A percentile compares a stretch with the other conserved stretches of the same genome.
phyloP scores from a whole-genome alignment of 176 grass and related monocot genomes.

The Cenchrus americanus region DNA sequence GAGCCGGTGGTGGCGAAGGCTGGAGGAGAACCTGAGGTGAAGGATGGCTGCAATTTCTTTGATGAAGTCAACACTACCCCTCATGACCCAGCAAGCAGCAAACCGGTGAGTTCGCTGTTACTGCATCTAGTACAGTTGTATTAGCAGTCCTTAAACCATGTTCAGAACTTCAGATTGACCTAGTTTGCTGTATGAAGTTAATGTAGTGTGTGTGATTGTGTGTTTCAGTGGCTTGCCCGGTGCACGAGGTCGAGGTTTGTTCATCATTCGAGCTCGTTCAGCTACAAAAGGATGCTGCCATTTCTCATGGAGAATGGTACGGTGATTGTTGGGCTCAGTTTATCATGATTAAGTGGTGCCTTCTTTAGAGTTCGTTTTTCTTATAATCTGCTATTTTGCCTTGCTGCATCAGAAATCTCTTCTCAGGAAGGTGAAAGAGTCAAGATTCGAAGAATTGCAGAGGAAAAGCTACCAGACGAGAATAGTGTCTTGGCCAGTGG shows the following conservation, averaged over 20 bases:
- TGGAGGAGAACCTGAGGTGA: constrained; percentile 20
- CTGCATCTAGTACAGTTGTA: not conserved
- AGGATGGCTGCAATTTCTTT: not conserved
- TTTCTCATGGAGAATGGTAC: constrained; percentile 79
- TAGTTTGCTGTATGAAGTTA: not conserved
- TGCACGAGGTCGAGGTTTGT: constrained; percentile 63
- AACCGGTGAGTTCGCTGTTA: constrained; percentile 35
- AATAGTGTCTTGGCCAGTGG: not conserved
- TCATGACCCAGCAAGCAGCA: constrained; percentile 20
- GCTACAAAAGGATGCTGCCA: constrained; percentile 90
- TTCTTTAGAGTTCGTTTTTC: not conserved
- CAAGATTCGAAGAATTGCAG: constrained; percentile 24
- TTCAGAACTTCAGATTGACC: not conserved
- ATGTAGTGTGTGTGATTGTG: not conserved
- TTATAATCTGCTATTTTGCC: constrained; percentile 38
- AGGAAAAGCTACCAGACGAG: constrained; percentile 10
- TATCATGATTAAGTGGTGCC: not conserved
- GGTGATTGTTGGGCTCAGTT: constrained; percentile 14
- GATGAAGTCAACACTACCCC: constrained; percentile 12
- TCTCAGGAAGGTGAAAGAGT: constrained; percentile 20
- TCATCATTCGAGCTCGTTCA: constrained; percentile 62
- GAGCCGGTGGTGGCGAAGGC: not conserved
- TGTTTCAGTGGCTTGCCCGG: constrained; percentile 56
- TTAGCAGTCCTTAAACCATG: not conserved
- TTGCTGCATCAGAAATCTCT: constrained; percentile 44